Percentiles rank a stretch among this genome's conserved stretches.
Evolutionary conservation across 495 filamentous ascomycete species (phyloP).

Genomic region (Penicillium psychrofluorescens): DNA sequence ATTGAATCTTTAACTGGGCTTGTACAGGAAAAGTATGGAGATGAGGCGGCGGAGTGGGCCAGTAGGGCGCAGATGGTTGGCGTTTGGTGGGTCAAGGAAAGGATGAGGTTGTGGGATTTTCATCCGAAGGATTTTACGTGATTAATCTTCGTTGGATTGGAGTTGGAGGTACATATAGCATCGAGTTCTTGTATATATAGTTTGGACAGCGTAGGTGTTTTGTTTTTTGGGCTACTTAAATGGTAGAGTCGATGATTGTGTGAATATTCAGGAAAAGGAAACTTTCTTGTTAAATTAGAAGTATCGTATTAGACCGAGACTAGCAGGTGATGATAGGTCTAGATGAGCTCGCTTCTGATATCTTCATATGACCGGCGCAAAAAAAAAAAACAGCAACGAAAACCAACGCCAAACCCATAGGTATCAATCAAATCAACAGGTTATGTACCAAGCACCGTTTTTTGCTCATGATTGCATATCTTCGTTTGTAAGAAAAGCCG

Average conservation of each 20-base stretch:
- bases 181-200: no score
- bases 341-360: no score
- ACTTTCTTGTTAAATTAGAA: no score
- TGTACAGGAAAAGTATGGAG: conserved; percentile 22
- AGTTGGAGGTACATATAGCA: no score
- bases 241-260: no score
- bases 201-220: no score
- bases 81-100: not conserved
- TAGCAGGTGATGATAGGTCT: no score
- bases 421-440: conserved; percentile 8
- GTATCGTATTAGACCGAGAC: no score
- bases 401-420: conserved; percentile 12
- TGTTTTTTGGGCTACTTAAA: no score
- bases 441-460: conserved; percentile 9
- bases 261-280: no score
- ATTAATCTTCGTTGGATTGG: no score
- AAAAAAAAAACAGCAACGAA: not conserved
- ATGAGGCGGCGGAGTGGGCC: conserved; percentile 11
- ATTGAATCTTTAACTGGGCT: conserved; percentile 17
- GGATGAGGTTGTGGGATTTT: not conserved
- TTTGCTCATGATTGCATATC: conserved; percentile 17
- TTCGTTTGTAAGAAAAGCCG: conserved; percentile 9
- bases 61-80: not conserved
- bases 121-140: not conserved
- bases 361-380: not conserved